Conservation (phyloP, 2,329 filamentous ascomycete genomes). For the Tricladium varicosporioides region DNA sequence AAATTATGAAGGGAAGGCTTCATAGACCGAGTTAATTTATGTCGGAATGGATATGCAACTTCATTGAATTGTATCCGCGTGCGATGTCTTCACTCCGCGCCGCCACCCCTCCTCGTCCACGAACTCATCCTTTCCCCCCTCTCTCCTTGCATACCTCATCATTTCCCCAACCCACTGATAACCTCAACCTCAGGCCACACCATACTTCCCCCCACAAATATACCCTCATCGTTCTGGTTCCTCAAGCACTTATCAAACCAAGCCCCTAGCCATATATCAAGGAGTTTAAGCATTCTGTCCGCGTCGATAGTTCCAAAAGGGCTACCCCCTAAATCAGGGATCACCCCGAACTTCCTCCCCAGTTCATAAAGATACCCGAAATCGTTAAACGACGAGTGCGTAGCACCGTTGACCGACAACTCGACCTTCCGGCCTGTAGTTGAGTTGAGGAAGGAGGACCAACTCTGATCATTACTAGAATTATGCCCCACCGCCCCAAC, state of each 20-base stretch:
- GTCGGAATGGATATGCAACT: no score
- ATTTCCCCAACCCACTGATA: neutral
- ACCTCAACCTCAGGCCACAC: slow-evolving; percentile 21
- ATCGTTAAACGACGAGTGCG: slow-evolving; percentile 32
- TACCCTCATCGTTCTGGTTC: slow-evolving; percentile 2
- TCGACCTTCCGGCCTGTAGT: slow-evolving; percentile 28
- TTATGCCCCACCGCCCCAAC: slow-evolving; percentile 32
- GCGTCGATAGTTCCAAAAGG: slow-evolving; percentile 31
- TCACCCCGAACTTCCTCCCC: slow-evolving; percentile 6
- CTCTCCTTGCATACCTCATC: no score
- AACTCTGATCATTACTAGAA: slow-evolving; percentile 15
- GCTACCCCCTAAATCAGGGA: slow-evolving; percentile 21
- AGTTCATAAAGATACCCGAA: slow-evolving; percentile 15
- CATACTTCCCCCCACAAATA: slow-evolving; percentile 5
- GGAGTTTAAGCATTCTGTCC: slow-evolving; percentile 26
- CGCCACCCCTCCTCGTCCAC: neutral
- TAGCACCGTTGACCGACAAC: slow-evolving; percentile 25
- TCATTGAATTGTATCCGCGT: no score
- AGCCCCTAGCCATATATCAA: slow-evolving; percentile 28
- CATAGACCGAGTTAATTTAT: no score
- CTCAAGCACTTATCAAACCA: slow-evolving; percentile 31
- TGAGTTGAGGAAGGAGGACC: slow-evolving; percentile 22
- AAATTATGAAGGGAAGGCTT: no score
- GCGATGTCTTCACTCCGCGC: neutral
- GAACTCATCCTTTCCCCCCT: neutral